A percentile compares a stretch with the other conserved stretches of the same genome.
These are phyloP conservation scores for Solanum appendiculatum DNA, from an alignment of 257 asterid species.

Conservation along the genomic window DNA sequence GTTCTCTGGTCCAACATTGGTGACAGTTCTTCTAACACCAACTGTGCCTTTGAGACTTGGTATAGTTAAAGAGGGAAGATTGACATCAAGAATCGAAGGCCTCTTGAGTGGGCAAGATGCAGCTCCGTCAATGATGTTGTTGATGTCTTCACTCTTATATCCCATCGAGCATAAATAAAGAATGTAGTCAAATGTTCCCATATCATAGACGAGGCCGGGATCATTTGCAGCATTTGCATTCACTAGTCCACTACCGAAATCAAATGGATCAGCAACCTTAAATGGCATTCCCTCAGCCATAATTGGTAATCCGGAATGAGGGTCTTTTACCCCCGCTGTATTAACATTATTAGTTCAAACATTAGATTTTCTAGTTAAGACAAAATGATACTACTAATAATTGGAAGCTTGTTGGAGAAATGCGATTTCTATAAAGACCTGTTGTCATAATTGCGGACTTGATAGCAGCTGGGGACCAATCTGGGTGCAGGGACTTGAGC, in stretches of 20 bases:
- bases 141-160: conserved; percentile 8
- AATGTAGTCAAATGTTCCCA: conserved; percentile 15
- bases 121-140: conserved; percentile 10
- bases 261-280: conserved; percentile 19
- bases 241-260: conserved; percentile 24
- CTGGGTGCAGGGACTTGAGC: conserved; percentile 23
- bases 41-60: conserved; percentile 19
- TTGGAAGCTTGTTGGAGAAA: not conserved
- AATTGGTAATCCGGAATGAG: conserved; percentile 21
- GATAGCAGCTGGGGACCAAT: conserved; percentile 32
- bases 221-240: conserved; percentile 9
- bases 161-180: conserved; percentile 26
- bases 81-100: conserved; percentile 25
- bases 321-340: not conserved
- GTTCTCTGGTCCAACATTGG: conserved; percentile 31
- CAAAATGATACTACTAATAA: not conserved
- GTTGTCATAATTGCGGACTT: conserved; percentile 41
- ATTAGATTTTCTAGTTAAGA: not conserved
- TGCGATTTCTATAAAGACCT: conserved; percentile 7
- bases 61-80: conserved; percentile 35
- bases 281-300: not conserved
- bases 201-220: conserved; percentile 26
- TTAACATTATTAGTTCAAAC: not conserved
- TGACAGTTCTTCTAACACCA: conserved; percentile 24
- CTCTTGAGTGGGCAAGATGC: conserved; percentile 9